Conservation (phyloP, 2,329 filamentous ascomycete genomes). For the Polytolypa hystricis region DNA sequence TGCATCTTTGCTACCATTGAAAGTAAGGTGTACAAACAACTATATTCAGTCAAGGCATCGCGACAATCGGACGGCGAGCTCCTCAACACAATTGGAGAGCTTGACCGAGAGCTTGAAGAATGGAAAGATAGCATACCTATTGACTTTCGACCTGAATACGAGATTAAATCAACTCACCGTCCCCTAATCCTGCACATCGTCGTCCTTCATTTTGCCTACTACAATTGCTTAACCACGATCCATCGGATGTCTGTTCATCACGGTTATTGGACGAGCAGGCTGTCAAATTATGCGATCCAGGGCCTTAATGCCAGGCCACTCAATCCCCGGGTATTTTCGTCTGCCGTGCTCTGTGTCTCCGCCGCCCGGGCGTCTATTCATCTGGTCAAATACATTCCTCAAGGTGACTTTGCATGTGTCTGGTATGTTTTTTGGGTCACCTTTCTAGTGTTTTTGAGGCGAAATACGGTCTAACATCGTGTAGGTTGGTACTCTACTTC, state of each 20-base stretch:
- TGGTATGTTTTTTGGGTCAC: conserved; percentile 76
- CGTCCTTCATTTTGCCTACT: conserved; percentile 91
- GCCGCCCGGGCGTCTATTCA: conserved; percentile 89
- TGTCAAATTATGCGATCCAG: conserved; percentile 92
- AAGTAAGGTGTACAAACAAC: conserved; percentile 81
- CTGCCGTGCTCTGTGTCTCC: conserved; percentile 81
- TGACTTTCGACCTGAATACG: conserved; percentile 93
- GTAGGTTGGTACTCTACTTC: conserved; percentile 86
- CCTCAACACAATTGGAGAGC: conserved; percentile 87
- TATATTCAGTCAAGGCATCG: conserved; percentile 86
- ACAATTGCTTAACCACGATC: conserved; percentile 94
- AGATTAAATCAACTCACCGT: conserved; percentile 86
- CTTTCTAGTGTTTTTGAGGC: background rate
- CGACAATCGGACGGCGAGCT: conserved; percentile 88
- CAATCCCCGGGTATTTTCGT: conserved; percentile 90
- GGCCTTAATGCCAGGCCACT: conserved; percentile 81
- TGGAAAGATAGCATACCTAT: conserved; percentile 96
- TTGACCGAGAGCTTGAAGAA: conserved; percentile 79
- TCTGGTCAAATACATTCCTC: conserved; percentile 88
- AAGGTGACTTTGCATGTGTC: conserved; percentile 87
- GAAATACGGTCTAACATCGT: no score
- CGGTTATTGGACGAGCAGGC: conserved; percentile 90
- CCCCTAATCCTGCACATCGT: conserved; percentile 91
- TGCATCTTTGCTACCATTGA: conserved; percentile 86
- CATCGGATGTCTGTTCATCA: conserved; percentile 98